Evolutionary conservation across 805 yeast species (phyloP).

Genomic region (Barnettozyma botsteinii): DNA sequence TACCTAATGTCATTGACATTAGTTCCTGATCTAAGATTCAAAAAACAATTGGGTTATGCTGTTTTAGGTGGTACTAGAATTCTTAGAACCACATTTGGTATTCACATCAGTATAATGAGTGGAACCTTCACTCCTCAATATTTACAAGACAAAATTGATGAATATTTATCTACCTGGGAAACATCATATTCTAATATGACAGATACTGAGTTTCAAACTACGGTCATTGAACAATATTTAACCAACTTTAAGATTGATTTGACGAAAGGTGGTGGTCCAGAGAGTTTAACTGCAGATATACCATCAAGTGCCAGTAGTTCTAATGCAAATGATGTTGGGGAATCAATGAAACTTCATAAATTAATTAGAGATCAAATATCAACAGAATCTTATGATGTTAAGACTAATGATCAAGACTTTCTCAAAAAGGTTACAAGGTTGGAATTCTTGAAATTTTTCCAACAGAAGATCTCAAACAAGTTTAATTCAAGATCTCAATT

Average conservation of each 20-base stretch:
- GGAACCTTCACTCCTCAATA: slow-evolving; percentile 35
- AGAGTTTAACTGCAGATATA: slow-evolving; percentile 30
- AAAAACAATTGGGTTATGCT: slow-evolving; percentile 57
- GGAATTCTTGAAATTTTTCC: slow-evolving; percentile 33
- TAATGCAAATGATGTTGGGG: slow-evolving; percentile 19
- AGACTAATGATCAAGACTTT: slow-evolving; percentile 16
- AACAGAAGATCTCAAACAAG: slow-evolving; percentile 29
- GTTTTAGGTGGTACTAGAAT: slow-evolving; percentile 52
- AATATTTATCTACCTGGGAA: slow-evolving; percentile 40
- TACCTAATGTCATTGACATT: slow-evolving; percentile 41
- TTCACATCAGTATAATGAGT: slow-evolving; percentile 55
- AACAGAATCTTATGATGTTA: slow-evolving; percentile 20
- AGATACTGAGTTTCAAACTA: slow-evolving; percentile 31
- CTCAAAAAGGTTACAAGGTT: slow-evolving; percentile 33
- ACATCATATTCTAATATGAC: slow-evolving; percentile 25
- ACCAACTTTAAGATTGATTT: slow-evolving; percentile 14
- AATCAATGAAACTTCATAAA: slow-evolving; percentile 39
- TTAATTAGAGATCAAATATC: slow-evolving; percentile 21
- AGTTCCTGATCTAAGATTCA: slow-evolving; percentile 44
- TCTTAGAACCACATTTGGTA: slow-evolving; percentile 47
- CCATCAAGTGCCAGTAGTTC: slow-evolving; percentile 32
- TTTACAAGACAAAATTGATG: slow-evolving; percentile 42
- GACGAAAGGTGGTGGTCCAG: slow-evolving; percentile 27
- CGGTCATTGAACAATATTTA: slow-evolving; percentile 35
- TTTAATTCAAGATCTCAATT: slow-evolving; percentile 31